Evolutionary conservation across 805 yeast species (phyloP).

Genomic region (Yamadazyma paraphyllophila): DNA sequence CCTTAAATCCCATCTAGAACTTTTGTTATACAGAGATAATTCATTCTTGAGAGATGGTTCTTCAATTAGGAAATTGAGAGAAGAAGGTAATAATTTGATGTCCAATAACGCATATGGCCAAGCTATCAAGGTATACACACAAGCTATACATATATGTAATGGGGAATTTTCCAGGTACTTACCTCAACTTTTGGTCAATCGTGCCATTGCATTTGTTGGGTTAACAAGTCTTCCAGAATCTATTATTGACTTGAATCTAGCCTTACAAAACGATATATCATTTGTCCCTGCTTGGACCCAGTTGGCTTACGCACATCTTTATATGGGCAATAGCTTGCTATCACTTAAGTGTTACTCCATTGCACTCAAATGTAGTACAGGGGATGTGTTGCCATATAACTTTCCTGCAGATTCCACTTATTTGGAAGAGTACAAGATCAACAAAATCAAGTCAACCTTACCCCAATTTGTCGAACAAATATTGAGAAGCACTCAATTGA

Average conservation of each 20-base stretch:
- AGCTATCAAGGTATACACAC: constrained; percentile 38
- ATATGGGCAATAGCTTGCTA: constrained; percentile 35
- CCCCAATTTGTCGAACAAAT: constrained; percentile 41
- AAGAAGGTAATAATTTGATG: constrained; percentile 42
- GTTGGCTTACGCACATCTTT: constrained; percentile 42
- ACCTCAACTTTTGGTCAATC: constrained; percentile 36
- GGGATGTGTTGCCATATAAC: constrained; percentile 29
- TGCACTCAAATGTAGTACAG: constrained; percentile 29
- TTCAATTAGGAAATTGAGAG: constrained; percentile 21
- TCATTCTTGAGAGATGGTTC: background rate
- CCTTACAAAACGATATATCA: constrained; percentile 28
- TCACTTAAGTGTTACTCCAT: constrained; percentile 33
- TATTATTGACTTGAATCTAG: constrained; percentile 32
- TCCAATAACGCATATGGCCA: constrained; percentile 34
- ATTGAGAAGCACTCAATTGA: constrained; percentile 30
- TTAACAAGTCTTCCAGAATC: constrained; percentile 41
- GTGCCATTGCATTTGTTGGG: constrained; percentile 43
- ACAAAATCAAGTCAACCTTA: constrained; percentile 22
- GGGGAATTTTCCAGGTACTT: constrained; percentile 13
- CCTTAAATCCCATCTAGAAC: constrained; percentile 9
- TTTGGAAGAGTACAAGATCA: constrained; percentile 20
- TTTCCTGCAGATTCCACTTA: constrained; percentile 13
- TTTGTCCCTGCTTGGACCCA: constrained; percentile 45
- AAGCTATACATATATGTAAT: constrained; percentile 28
- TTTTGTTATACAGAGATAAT: background rate